phyloP scores from a whole-genome alignment of 352 stramenopile species.

The Globisporangium uncinulatum region DNA sequence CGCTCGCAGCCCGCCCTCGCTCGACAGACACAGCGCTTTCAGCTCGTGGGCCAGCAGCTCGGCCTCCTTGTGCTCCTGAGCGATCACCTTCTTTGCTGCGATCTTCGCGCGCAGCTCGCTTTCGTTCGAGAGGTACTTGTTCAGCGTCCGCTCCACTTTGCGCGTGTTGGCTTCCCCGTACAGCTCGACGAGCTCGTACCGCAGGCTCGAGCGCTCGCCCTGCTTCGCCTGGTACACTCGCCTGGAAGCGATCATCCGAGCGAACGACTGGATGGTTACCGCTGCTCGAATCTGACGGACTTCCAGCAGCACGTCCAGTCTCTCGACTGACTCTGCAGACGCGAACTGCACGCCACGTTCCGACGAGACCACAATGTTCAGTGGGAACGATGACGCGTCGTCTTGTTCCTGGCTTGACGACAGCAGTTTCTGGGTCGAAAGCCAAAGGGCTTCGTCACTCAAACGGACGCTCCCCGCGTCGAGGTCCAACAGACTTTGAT shows the following conservation, averaged over 20 bases:
- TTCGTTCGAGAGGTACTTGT: conserved; percentile 35
- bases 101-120: conserved; percentile 35
- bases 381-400: not conserved
- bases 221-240: conserved; percentile 24
- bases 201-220: conserved; percentile 20
- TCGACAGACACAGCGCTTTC: conserved; percentile 29
- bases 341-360: conserved; percentile 21
- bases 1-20: conserved; percentile 22
- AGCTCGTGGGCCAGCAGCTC: conserved; percentile 36
- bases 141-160: conserved; percentile 32
- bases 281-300: conserved; percentile 25
- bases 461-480: not conserved
- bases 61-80: conserved; percentile 17
- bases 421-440: conserved; percentile 17
- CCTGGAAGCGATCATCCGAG: conserved; percentile 31
- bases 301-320: conserved; percentile 33
- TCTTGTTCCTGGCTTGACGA: not conserved
- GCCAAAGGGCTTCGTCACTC: conserved; percentile 14
- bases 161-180: conserved; percentile 24
- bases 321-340: conserved; percentile 25
- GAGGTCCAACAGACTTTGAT: conserved; percentile 18
- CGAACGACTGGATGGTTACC: conserved; percentile 29
- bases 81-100: conserved; percentile 20
- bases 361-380: conserved; percentile 12
- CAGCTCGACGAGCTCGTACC: conserved; percentile 32